Percentiles rank a stretch among this genome's conserved stretches.
Evolutionary conservation across 2,329 filamentous ascomycete species (phyloP).

Genomic region (Epichloe gansuensis): DNA sequence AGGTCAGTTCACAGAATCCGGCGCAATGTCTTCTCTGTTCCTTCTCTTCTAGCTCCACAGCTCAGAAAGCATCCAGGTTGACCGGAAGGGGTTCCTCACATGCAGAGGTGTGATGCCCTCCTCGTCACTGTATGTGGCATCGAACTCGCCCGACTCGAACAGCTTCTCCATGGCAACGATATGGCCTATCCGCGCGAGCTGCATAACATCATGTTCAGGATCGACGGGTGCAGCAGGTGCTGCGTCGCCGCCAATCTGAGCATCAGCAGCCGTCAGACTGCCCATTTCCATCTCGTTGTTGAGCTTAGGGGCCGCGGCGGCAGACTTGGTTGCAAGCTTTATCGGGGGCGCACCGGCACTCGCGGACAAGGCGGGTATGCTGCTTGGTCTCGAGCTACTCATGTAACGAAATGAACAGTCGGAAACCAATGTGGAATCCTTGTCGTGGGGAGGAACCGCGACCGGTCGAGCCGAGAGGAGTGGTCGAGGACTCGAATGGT

Average conservation of each 20-base stretch:
- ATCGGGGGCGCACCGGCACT: conserved; percentile 26
- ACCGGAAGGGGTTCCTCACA: conserved; percentile 51
- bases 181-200: conserved; percentile 80
- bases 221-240: conserved; percentile 8
- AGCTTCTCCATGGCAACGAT: conserved; percentile 77
- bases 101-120: conserved; percentile 94
- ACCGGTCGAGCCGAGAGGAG: background rate
- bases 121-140: conserved; percentile 73
- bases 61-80: background rate
- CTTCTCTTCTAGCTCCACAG: background rate
- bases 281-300: conserved; percentile 47
- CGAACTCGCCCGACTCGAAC: conserved; percentile 70
- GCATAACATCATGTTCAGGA: conserved; percentile 76
- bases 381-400: conserved; percentile 28
- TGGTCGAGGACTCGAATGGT: background rate
- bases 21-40: background rate
- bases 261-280: conserved; percentile 29
- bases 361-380: conserved; percentile 24
- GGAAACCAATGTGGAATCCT: background rate
- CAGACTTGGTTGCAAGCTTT: conserved; percentile 43
- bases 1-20: background rate
- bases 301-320: conserved; percentile 41
- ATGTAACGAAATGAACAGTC: conserved; percentile 17
- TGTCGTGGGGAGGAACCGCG: background rate
- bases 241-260: background rate